Base-by-base conservation (phyloP, 306 rosid genomes). In the Fagus crenata region DNA sequence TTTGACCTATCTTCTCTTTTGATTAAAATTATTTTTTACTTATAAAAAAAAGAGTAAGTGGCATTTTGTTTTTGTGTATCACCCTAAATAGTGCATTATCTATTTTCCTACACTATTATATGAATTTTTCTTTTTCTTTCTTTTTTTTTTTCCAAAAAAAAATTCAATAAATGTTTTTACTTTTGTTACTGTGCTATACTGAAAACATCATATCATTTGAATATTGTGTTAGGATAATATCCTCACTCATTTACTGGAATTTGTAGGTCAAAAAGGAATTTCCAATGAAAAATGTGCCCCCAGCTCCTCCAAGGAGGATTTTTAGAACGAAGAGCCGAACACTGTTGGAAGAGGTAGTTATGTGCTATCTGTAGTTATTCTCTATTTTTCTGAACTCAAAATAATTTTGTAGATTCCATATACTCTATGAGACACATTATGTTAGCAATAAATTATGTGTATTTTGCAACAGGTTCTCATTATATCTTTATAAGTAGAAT, bases 271-370 rank as follows among this genome's bases (percentile, higher is more conserved):
- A 87, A 77, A 87, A 77, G 65, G 88, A 81, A 75, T 89, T 92
- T 83, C 85, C 96, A 53, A 42, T 22, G 84, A 95, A 92, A 84
- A 58, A 78, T 69, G 60, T 92, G 77, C 96, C 98, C 64, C 83
- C 86, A 28, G 85, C 97, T 82, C 98, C 98, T 64, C 86, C 97
- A 4, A 95, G 85, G 84, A 91, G 68, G 83, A 76, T 89, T 41
- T 77, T 90, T 87, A 90, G 90, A 79, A 74, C 75, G 72, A 92
- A 82, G 85, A 88, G 81, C 75, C 78, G 53, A 14, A 65, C 86
- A n/a, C 79, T 79, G 70, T 81, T 89, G 85, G 97, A 92, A 82
- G 92, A 92, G 88, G 98, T 94, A 80, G 71, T 75, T 58, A 81
- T 65, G 56, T 69, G 58, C 49, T 64, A 31, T 76, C 58, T 59